Base-by-base conservation (phyloP, 768 basidiomycete species). In the Ramaria sp. region DNA sequence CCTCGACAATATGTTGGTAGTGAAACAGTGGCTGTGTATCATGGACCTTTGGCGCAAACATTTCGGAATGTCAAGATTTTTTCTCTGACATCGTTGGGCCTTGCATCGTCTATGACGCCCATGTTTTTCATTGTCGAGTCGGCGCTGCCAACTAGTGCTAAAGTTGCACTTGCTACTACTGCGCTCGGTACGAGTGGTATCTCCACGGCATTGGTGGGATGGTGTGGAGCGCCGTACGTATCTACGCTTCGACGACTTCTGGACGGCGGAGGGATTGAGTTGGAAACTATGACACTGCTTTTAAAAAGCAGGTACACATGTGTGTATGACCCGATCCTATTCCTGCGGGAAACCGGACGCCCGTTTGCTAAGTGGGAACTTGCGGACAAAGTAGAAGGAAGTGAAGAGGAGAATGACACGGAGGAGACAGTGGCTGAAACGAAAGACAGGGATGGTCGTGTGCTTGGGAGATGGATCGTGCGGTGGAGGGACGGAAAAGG, bases 401-500 rank as follows among this genome's bases (percentile, higher is more conserved):
- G 70, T 5, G 50, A 32, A 16, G 71, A 73, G 57, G 68, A 25
- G 16, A 69, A 74, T 0, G 82, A 81, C 3, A 61, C 69, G 55
- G 81, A 88, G 60, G 88, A 91, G 67, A 88, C 88, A 0, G 75
- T 90, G 1, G 89, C 90, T 13, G 88, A 90, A 66, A 89, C 85
- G 2, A 59, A 73, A 41, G 77, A 83, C 59, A 65, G 70, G 37
- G 69, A 73, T 12, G 85, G 84, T 0, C 71, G 73, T 15, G 67
- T 88, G 13, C 49, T 85, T 8, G 89, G 89, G 22, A 70, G 85
- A 48, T 90, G 88, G 89, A 69, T 88, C 10, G 88, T 91, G 1
- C 74, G 70, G 48, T 91, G 88, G 87, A 79, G 72, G 58, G 70
- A 77, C 36, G 84, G 83, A 1, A 71, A 72, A 49, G 85, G 86